Evolutionary conservation across 2,329 filamentous ascomycete species (phyloP), one percentile per base, ranked within the genome.

Genomic region (Colletotrichum sansevieriae): DNA sequence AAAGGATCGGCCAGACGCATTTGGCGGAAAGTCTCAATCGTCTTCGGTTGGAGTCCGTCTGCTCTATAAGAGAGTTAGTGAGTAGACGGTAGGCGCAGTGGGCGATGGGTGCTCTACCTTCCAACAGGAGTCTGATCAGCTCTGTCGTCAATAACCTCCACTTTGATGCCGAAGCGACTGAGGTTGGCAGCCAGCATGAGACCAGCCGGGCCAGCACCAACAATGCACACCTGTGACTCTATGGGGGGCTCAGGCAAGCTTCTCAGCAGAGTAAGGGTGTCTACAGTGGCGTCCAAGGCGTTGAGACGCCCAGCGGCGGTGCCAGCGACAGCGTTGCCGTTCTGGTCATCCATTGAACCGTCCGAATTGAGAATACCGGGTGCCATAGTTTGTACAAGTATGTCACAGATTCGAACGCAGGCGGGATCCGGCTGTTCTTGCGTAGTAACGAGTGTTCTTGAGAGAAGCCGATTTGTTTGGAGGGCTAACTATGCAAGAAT

Each of bases 11-110:
- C 90, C n/a, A 93, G 80, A 39, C 90, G 84, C 83, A 94, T 88
- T 79, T 93, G 91, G 70, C 88, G 87, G 73, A 93, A 87, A 0
- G 91, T 94, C 80, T 94, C 91, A 73, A 94, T 92, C 1, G 91
- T 91, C 79, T 94, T 94, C 51, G 91, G 91, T 74, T 94, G 91
- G 60, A 94, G 82, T 46, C 91, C 91, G 77, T 94, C 92, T 70
- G 91, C 91, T 76, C 84, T 86, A 73, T 65, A 54, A 56, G 20
- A 44, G 56, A 46, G 41, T 68, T 54, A 65, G 58, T 55, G 35
- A 35, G 35, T 43, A 37, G 61, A 22, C 43, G 20, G 9, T 22
- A 22, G 9, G 29, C 20, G 13, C 10, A 29, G 33, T 4, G 33
- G 46, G 22, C 15, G 18, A n/a, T 13, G 8, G 18, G 46, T 9